phyloP scores from a whole-genome alignment of 345 rosid genomes.

The Eucalyptus microcorys region DNA sequence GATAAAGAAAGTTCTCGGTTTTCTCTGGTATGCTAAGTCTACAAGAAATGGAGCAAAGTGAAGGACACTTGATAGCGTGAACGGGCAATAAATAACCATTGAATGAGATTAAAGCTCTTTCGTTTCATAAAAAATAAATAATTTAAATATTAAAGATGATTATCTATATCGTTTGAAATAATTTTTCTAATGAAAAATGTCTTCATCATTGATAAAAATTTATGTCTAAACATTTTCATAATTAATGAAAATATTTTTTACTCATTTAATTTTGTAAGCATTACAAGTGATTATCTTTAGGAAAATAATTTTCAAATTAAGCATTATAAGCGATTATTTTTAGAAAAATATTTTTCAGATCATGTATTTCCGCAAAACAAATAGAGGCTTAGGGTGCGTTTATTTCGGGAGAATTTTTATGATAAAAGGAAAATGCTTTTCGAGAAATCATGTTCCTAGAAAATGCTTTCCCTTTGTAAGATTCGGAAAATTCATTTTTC shows the following conservation, averaged over 20 bases:
- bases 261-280: background rate
- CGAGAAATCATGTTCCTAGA: background rate
- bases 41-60: background rate
- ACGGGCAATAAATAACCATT: background rate
- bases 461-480: background rate
- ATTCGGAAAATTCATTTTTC: background rate
- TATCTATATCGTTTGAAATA: rapidly evolving
- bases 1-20: background rate
- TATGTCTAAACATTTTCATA: background rate
- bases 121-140: background rate
- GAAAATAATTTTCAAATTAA: background rate
- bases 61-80: background rate
- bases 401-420: background rate
- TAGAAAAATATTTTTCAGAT: rapidly evolving
- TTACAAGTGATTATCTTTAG: background rate
- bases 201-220: rapidly evolving
- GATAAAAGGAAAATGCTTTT: background rate
- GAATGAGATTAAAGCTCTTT: background rate
- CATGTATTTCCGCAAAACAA: background rate
- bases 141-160: background rate
- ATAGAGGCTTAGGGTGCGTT: rapidly evolving
- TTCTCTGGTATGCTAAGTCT: no score
- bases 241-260: background rate
- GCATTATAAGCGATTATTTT: background rate
- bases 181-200: background rate